Evolutionary conservation across 495 filamentous ascomycete genomes (phyloP).

Genomic region (Podospora pseudopauciseta): DNA sequence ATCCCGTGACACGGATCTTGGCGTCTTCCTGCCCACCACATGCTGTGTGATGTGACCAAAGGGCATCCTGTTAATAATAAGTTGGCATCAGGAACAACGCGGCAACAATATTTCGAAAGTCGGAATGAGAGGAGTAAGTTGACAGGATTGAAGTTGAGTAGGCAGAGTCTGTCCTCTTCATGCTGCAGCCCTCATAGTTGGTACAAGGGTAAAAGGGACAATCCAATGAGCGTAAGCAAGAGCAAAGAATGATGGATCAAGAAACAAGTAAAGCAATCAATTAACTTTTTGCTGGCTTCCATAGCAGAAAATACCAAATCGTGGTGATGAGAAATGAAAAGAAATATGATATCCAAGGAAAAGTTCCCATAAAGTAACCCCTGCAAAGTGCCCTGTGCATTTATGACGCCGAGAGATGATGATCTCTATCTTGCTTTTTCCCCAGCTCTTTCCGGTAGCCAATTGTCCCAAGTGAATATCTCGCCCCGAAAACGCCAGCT

Average conservation of each 20-base stretch:
- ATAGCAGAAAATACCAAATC: not conserved
- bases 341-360: not conserved
- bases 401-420: slow-evolving; percentile 17
- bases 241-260: not conserved
- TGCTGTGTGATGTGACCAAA: not conserved
- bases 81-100: not conserved
- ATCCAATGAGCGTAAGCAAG: not conserved
- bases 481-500: slow-evolving; percentile 10
- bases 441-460: not conserved
- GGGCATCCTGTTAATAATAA: not conserved
- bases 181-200: not conserved
- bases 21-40: not conserved
- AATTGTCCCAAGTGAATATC: not conserved
- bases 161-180: not conserved
- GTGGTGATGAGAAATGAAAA: not conserved
- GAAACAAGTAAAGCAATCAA: not conserved
- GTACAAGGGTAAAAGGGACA: not conserved
- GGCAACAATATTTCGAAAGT: not conserved
- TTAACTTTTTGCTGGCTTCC: not conserved
- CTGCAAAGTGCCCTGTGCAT: slow-evolving; percentile 7
- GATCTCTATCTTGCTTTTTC: slow-evolving; percentile 13
- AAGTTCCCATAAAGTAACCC: not conserved
- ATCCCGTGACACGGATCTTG: not conserved
- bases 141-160: not conserved
- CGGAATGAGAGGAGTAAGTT: not conserved